A percentile compares a stretch with the other conserved stretches of the same genome.
These are phyloP conservation scores for Malus domestica DNA, from an alignment of 306 rosid species.

Conservation along the genomic window ASM211411v1 NC_041804.1:31001-31500, in stretches of 20 bases:
- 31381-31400: conserved; percentile 25
- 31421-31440: conserved; percentile 39
- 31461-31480: conserved; percentile 19
- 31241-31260: conserved; percentile 38
- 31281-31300: conserved; percentile 23
- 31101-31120: conserved; percentile 4
- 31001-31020: too few relatives aligned
- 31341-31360: conserved; percentile 42
- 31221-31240: conserved; percentile 18
- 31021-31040: too few relatives aligned
- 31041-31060: too few relatives aligned
- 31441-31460: conserved; percentile 48
- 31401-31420: conserved; percentile 25
- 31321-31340: conserved; percentile 30
- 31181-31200: not conserved
- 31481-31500: conserved; percentile 34
- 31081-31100: not conserved
- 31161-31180: conserved; percentile 14
- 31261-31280: conserved; percentile 17
- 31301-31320: conserved; percentile 39
- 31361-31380: conserved; percentile 24
- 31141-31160: not conserved
- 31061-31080: too few relatives aligned
- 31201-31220: conserved; percentile 11
- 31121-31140: too few relatives aligned